Evolutionary conservation across 805 yeast species (phyloP).

Genomic region (Saturnispora ahearnii): DNA sequence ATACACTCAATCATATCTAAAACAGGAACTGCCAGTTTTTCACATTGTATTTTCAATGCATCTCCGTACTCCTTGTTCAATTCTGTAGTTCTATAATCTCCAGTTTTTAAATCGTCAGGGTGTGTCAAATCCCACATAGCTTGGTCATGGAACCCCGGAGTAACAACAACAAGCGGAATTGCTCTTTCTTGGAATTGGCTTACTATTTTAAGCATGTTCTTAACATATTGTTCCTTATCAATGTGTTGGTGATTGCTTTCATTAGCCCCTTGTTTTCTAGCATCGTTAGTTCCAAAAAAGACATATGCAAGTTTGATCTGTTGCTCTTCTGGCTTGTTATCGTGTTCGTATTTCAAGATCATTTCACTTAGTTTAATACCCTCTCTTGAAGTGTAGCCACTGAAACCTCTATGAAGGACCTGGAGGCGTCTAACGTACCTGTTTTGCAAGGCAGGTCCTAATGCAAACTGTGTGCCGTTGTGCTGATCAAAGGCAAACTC

Average conservation of each 20-base stretch:
- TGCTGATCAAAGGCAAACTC: constrained; percentile 23
- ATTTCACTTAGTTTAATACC: constrained; percentile 42
- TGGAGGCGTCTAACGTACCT: constrained; percentile 57
- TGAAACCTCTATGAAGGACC: constrained; percentile 62
- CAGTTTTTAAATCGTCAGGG: constrained; percentile 30
- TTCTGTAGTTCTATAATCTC: constrained; percentile 38
- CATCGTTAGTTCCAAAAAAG: constrained; percentile 80
- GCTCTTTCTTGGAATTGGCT: constrained; percentile 31
- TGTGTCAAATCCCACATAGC: constrained; percentile 30
- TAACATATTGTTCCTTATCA: constrained; percentile 37
- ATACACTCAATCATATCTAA: constrained; percentile 24
- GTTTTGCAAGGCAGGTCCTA: constrained; percentile 26
- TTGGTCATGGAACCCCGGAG: constrained; percentile 53
- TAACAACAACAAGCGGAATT: constrained; percentile 48
- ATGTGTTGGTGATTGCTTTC: constrained; percentile 35
- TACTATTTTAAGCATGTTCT: constrained; percentile 40
- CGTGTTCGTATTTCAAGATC: constrained; percentile 42
- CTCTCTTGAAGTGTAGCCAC: constrained; percentile 67
- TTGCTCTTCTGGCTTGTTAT: constrained; percentile 21
- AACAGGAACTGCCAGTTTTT: constrained; percentile 41
- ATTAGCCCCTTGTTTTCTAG: constrained; percentile 27
- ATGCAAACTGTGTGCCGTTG: constrained; percentile 19
- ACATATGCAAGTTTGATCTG: constrained; percentile 39
- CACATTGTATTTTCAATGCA: constrained; percentile 39
- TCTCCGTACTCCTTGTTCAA: constrained; percentile 41